A percentile compares a stretch with the other conserved stretches of the same genome.
These are phyloP conservation scores for Syncephalis plumigaleata DNA, from an alignment of 371 early-diverging fungal species.

Conservation along the genomic window DNA sequence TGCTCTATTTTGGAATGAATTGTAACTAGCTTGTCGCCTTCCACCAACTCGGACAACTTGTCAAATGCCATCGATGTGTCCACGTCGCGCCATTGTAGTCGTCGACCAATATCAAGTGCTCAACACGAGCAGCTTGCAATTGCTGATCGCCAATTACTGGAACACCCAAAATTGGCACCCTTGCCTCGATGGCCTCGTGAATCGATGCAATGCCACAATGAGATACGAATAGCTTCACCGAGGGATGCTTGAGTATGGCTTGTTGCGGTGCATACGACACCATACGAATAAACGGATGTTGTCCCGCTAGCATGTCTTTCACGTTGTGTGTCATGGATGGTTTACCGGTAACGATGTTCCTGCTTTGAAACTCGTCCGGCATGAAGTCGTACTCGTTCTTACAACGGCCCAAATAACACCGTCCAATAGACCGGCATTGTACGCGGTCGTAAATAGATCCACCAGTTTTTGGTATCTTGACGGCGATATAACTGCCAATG, in stretches of 20 bases:
- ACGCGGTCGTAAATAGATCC: constrained; percentile 2
- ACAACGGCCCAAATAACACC: constrained; percentile 15
- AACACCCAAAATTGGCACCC: constrained; percentile 11
- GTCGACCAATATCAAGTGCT: too few relatives aligned
- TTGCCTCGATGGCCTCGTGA: constrained; percentile 13
- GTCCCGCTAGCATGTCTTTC: background rate
- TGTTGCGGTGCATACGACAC: constrained; percentile 16
- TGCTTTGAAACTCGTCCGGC: background rate
- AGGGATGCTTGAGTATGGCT: constrained; percentile 16
- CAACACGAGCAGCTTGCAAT: too few relatives aligned
- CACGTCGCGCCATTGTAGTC: too few relatives aligned
- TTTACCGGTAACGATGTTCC: constrained; percentile 5
- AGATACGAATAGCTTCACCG: constrained; percentile 12
- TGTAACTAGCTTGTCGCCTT: too few relatives aligned
- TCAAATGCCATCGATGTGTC: too few relatives aligned
- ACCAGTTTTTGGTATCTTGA: constrained; percentile 8
- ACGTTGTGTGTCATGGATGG: constrained; percentile 1
- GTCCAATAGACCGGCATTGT: constrained; percentile 9
- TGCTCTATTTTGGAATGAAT: too few relatives aligned
- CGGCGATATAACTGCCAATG: constrained; percentile 3
- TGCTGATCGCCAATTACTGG: constrained; percentile 22
- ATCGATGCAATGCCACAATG: constrained; percentile 18
- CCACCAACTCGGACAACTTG: too few relatives aligned
- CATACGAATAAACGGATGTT: constrained; percentile 4
- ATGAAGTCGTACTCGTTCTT: background rate